Percentiles rank a stretch among this genome's conserved stretches.
Conservation (phyloP, 2,329 filamentous ascomycete genomes). For the Didymella pinodella region DNA sequence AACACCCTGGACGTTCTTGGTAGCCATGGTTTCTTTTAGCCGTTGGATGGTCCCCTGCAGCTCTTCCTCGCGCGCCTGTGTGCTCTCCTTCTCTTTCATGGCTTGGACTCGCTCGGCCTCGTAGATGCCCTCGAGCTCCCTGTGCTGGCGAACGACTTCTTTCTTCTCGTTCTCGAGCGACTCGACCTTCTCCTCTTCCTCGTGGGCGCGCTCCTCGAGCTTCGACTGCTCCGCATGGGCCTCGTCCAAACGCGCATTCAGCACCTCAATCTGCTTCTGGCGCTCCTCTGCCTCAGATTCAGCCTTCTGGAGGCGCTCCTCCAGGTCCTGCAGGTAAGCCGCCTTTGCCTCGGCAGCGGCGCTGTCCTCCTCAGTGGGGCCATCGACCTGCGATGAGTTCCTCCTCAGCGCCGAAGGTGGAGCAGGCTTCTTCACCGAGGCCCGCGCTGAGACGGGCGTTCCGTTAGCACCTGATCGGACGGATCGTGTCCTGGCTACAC, state of each 20-base stretch:
- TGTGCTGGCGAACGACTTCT: slow-evolving; percentile 80
- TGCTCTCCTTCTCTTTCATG: slow-evolving; percentile 91
- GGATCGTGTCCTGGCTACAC: slow-evolving; percentile 43
- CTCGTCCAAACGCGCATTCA: slow-evolving; percentile 88
- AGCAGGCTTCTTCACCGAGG: slow-evolving; percentile 49
- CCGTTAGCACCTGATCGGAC: slow-evolving; percentile 44
- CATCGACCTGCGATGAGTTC: slow-evolving; percentile 47
- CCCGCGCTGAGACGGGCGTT: slow-evolving; percentile 51
- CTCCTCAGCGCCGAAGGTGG: slow-evolving; percentile 45
- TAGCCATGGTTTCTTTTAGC: slow-evolving; percentile 86
- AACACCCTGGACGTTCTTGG: slow-evolving; percentile 68
- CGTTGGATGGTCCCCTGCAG: slow-evolving; percentile 90
- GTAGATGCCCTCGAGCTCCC: slow-evolving; percentile 92
- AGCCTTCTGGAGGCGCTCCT: slow-evolving; percentile 80
- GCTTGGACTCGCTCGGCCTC: slow-evolving; percentile 88
- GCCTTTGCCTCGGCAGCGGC: slow-evolving; percentile 81
- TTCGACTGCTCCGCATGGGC: slow-evolving; percentile 81
- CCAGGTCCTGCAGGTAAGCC: slow-evolving; percentile 82
- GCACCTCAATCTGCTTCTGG: slow-evolving; percentile 82
- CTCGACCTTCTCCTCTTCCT: slow-evolving; percentile 84
- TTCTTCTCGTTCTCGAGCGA: slow-evolving; percentile 83
- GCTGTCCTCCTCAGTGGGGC: slow-evolving; percentile 53
- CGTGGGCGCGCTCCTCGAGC: slow-evolving; percentile 86
- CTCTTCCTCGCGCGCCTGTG: slow-evolving; percentile 83
- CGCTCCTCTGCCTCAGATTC: slow-evolving; percentile 80